phyloP scores from a whole-genome alignment of 2,329 filamentous ascomycete species.

The Fusarium anguioides region DNA sequence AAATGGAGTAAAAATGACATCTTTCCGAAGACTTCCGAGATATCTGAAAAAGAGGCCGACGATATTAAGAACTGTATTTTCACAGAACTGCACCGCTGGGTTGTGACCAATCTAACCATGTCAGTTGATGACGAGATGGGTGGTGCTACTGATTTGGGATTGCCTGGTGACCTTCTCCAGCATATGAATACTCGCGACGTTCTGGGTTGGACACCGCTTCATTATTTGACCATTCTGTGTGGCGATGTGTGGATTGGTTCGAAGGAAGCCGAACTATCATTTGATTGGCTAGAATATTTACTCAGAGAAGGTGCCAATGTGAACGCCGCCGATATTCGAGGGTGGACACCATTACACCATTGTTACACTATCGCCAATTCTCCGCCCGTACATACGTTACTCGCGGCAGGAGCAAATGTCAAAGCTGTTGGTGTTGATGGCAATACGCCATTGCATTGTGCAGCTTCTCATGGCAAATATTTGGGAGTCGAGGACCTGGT shows the following conservation, averaged over 20 bases:
- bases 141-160: neutral
- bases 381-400: rapidly evolving
- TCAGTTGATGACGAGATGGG: too few species aligned
- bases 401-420: neutral
- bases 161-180: rapidly evolving
- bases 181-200: neutral
- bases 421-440: neutral
- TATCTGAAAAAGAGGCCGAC: rapidly evolving
- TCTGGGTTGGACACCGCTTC: neutral
- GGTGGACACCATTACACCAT: neutral
- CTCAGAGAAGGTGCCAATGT: neutral
- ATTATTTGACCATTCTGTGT: too few species aligned
- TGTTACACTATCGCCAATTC: rapidly evolving
- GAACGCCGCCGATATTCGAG: neutral
- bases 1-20: neutral
- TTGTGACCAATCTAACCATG: too few species aligned
- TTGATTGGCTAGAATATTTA: neutral
- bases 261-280: neutral
- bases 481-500: neutral
- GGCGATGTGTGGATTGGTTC: too few species aligned
- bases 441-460: neutral
- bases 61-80: neutral
- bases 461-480: neutral
- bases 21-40: too few species aligned
- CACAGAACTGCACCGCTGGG: neutral